Conservation (phyloP, 441 rosid genomes). For the Erodium trifolium region DNA sequence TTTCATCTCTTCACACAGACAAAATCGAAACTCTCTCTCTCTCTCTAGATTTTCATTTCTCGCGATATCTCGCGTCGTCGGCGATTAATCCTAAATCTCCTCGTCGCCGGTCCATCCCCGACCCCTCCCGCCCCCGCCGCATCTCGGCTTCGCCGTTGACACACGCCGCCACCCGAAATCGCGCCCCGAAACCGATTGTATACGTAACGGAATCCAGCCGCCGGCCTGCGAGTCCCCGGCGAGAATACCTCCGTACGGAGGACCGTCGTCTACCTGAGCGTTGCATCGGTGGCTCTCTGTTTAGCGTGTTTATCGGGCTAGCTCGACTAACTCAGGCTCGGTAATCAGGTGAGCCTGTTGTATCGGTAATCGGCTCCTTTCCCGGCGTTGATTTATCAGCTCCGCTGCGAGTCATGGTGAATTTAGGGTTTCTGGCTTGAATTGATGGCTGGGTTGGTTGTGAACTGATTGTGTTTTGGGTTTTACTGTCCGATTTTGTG, state of each 20-base stretch:
- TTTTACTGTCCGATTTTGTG: slow-evolving; percentile 30
- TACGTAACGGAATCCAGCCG: slow-evolving; percentile 4
- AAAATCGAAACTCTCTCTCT: slow-evolving; percentile 12
- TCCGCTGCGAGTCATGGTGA: slow-evolving; percentile 12
- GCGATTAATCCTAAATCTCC: slow-evolving; percentile 47
- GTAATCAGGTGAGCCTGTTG: slow-evolving; percentile 24
- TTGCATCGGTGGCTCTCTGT: slow-evolving; percentile 15
- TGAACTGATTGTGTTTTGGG: slow-evolving; percentile 31
- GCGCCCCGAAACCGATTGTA: not conserved
- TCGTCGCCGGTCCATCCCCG: slow-evolving; percentile 20
- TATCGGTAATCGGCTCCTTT: slow-evolving; percentile 19
- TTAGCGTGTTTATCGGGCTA: not conserved
- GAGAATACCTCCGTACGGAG: slow-evolving; percentile 19
- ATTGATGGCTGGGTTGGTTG: slow-evolving; percentile 24
- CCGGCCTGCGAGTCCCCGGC: slow-evolving; percentile 41
- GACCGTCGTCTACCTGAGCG: slow-evolving; percentile 37
- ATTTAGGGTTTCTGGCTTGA: slow-evolving; percentile 24
- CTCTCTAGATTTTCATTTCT: slow-evolving; percentile 9
- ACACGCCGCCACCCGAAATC: not conserved
- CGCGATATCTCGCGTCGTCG: slow-evolving; percentile 30
- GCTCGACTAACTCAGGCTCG: not conserved
- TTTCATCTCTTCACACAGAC: not conserved
- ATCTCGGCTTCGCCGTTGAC: not conserved
- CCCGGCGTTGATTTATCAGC: slow-evolving; percentile 17
- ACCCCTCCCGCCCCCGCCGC: slow-evolving; percentile 22